phyloP scores from a whole-genome alignment of 352 stramenopile genomes.

The Phytopythium montanum region DNA sequence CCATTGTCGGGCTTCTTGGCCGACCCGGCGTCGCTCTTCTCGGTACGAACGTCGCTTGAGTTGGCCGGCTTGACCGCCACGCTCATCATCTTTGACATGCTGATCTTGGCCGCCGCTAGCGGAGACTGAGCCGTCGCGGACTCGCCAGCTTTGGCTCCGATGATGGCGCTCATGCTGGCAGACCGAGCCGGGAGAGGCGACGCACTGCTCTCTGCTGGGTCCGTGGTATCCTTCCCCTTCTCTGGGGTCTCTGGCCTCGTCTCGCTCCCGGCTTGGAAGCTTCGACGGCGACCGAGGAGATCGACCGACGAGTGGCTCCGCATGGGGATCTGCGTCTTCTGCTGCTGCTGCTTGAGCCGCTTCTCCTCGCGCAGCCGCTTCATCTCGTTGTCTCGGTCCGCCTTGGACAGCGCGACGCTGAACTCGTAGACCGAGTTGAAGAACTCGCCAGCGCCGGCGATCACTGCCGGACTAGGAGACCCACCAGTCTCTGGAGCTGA shows the following conservation, averaged over 20 bases:
- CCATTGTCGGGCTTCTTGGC: slow-evolving; percentile 11
- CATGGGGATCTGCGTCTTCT: slow-evolving; percentile 30
- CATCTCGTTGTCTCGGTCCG: slow-evolving; percentile 71
- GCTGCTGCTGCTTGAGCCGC: slow-evolving; percentile 47
- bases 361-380: slow-evolving; percentile 68
- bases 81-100: slow-evolving; percentile 8
- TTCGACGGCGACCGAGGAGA: slow-evolving; percentile 13
- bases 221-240: slow-evolving; percentile 20
- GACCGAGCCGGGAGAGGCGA: background rate
- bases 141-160: background rate
- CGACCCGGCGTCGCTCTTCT: slow-evolving; percentile 8
- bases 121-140: background rate
- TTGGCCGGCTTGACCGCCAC: slow-evolving; percentile 1
- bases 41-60: background rate
- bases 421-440: slow-evolving; percentile 78
- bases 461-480: slow-evolving; percentile 20
- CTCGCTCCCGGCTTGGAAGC: slow-evolving; percentile 8
- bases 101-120: slow-evolving; percentile 5
- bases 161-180: slow-evolving; percentile 11
- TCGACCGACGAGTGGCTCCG: slow-evolving; percentile 27
- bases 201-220: slow-evolving; percentile 15
- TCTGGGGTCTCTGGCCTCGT: slow-evolving; percentile 27
- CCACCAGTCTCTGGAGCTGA: slow-evolving; percentile 6
- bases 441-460: slow-evolving; percentile 52
- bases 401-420: slow-evolving; percentile 69